Percentiles rank a stretch among this genome's conserved stretches.
Evolutionary conservation across 306 rosid species (phyloP).

Genomic region (Glycyrrhiza uralensis): DNA sequence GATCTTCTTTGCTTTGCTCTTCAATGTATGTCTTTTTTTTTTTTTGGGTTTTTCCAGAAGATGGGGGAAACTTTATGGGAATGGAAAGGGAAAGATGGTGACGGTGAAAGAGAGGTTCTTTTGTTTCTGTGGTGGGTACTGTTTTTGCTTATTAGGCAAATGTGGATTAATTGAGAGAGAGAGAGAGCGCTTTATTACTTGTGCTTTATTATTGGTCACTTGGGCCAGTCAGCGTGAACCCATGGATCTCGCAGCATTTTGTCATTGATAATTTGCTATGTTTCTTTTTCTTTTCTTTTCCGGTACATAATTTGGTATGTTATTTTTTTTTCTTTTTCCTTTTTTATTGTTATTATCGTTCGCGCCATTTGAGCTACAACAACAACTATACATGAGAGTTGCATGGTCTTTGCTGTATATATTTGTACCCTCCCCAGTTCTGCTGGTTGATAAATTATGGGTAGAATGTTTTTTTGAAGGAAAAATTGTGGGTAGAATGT

Average conservation of each 20-base stretch:
- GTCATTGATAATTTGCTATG: not conserved
- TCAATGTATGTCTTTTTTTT: no score
- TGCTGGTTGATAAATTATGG: no score
- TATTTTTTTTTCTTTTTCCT: not conserved
- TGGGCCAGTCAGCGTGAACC: conserved; percentile 10
- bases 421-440: no score
- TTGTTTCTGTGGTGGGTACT: conserved; percentile 18
- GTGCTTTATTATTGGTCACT: not conserved
- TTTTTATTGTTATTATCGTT: not conserved
- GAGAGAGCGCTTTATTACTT: not conserved
- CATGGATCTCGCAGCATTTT: conserved; percentile 23
- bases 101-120: conserved; percentile 24
- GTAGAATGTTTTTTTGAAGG: no score
- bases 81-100: conserved; percentile 31
- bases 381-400: no score
- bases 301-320: not conserved
- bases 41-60: conserved; percentile 44
- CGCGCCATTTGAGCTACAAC: not conserved
- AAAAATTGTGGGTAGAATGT: not conserved
- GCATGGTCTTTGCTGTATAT: no score
- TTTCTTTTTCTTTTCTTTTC: no score
- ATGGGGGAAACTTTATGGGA: conserved; percentile 16
- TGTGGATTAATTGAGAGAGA: not conserved
- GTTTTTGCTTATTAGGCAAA: not conserved
- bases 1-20: conserved; percentile 17